Base-by-base conservation (phyloP, 495 filamentous ascomycete genomes). In the Chaetomium tenue region DNA sequence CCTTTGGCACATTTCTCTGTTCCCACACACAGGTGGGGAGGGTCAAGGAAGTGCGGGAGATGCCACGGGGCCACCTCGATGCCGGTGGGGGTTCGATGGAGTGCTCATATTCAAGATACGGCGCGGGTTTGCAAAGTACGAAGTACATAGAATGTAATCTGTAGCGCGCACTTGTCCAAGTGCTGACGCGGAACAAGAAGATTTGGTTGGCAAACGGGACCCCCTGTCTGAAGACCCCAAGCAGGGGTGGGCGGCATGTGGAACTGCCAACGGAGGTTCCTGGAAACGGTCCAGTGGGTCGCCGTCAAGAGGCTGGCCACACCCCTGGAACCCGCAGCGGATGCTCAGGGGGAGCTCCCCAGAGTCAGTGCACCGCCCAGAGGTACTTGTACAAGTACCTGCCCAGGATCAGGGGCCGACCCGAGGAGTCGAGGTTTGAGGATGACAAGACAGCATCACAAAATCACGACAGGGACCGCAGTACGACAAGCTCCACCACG, bases 251-350 rank as follows among this genome's bases (percentile, higher is more conserved):
- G 25, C 44, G 46, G 58, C 26, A 37, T 50, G 58, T 50, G 58
- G 58, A 8, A 25, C 28, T 12, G 39, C 25, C 50, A 63, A 63
- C 60, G 60, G 60, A 63, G 60, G 40, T 46, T 63, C 40, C 39
- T 55, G 60, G 60, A 63, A 63, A 63, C 60, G 60, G 60, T 63
- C 50, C 23, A 47, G 61, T 40, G 61, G 61, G 37, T 47, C 52
- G 4, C 23, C 40, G 50, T 56, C 12, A 25, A 6, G 60, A 53
- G 50, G 60, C 39, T 53, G 60, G 48, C 60, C 20, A 8, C 5
- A 22, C 50, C 37, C 42, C 44, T 50, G 42, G 12, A 57, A 13
- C n/a, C 20, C 40, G 47, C 51, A 33, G 5, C 18, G 18, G 37
- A 30, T 28, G 47, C 12, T 30, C n/a, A 47, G 33, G 48, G 30